Conservation (phyloP, 2,329 filamentous ascomycete genomes). For the Penicillium verrucosum region DNA sequence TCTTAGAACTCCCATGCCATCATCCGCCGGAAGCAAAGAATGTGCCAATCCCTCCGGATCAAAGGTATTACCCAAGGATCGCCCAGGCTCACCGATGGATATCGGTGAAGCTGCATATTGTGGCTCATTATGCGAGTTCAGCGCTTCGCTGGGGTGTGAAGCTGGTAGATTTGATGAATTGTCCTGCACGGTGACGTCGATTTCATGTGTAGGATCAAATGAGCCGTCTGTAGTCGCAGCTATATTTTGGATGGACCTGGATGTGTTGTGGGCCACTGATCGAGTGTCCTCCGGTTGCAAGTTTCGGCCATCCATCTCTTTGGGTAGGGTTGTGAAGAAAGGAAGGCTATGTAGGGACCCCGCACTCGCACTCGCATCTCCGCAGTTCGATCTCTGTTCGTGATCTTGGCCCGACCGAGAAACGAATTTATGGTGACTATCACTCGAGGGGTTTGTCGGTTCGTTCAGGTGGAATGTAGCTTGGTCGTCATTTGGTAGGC, state of each 20-base stretch:
- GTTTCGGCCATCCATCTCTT: conserved; percentile 26
- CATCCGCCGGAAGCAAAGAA: conserved; percentile 64
- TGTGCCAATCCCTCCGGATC: conserved; percentile 20
- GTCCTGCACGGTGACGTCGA: background rate
- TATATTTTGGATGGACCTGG: background rate
- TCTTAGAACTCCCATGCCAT: conserved; percentile 70
- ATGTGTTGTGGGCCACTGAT: conserved; percentile 6
- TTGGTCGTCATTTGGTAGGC: conserved; percentile 23
- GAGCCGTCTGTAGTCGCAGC: background rate
- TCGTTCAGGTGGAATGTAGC: conserved; percentile 22
- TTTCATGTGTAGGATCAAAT: background rate
- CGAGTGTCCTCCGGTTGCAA: conserved; percentile 15
- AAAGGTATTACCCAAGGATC: background rate
- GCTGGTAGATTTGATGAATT: background rate
- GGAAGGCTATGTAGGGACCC: conserved; percentile 22
- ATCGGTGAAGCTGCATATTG: background rate
- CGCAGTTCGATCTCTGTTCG: conserved; percentile 8
- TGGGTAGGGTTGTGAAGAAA: conserved; percentile 18
- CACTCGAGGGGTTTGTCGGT: conserved; percentile 21
- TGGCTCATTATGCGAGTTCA: background rate
- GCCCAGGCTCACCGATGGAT: background rate
- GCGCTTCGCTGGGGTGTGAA: background rate
- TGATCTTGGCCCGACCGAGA: conserved; percentile 14
- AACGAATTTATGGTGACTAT: conserved; percentile 3
- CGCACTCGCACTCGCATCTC: conserved; percentile 26